Conservation (phyloP, 2,329 filamentous ascomycete genomes). For the Zymoseptoria brevis region DNA sequence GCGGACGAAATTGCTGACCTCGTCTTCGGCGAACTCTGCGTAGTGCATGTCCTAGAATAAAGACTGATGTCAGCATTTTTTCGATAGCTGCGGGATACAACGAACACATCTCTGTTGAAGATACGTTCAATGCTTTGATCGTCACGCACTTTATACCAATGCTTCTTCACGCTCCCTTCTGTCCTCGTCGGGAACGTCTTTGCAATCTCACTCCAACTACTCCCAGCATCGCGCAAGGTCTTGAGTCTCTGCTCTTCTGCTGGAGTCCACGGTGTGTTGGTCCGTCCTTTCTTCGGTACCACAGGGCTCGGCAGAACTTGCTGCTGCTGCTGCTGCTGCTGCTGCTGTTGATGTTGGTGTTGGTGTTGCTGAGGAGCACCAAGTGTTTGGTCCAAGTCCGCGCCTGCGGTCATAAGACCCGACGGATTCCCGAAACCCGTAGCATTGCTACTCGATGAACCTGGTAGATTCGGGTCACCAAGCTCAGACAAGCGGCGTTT, state of each 20-base stretch:
- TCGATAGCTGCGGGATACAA: neutral
- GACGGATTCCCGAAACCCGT: conserved; percentile 23
- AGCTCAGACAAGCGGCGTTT: conserved; percentile 33
- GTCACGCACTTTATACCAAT: conserved; percentile 84
- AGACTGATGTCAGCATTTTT: conserved; percentile 3
- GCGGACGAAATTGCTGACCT: conserved; percentile 54
- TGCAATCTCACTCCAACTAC: conserved; percentile 96
- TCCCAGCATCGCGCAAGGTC: conserved; percentile 85
- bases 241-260: conserved; percentile 89
- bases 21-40: conserved; percentile 94
- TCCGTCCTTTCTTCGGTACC: conserved; percentile 81
- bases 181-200: conserved; percentile 94
- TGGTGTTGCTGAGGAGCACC: conserved; percentile 19
- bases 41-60: conserved; percentile 86
- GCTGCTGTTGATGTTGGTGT: neutral
- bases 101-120: neutral
- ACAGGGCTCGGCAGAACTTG: conserved; percentile 39
- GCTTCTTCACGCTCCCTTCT: conserved; percentile 97
- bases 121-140: neutral
- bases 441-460: conserved; percentile 25
- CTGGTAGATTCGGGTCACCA: conserved; percentile 19
- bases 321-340: conserved; percentile 19
- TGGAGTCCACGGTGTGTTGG: conserved; percentile 98
- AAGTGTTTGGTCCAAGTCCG: conserved; percentile 10
- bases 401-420: conserved; percentile 19